A percentile compares a stretch with the other conserved stretches of the same genome.
These are phyloP conservation scores for Phlebiopsis gigantea DNA, from an alignment of 768 basidiomycete species.

Conservation along the genomic window DNA sequence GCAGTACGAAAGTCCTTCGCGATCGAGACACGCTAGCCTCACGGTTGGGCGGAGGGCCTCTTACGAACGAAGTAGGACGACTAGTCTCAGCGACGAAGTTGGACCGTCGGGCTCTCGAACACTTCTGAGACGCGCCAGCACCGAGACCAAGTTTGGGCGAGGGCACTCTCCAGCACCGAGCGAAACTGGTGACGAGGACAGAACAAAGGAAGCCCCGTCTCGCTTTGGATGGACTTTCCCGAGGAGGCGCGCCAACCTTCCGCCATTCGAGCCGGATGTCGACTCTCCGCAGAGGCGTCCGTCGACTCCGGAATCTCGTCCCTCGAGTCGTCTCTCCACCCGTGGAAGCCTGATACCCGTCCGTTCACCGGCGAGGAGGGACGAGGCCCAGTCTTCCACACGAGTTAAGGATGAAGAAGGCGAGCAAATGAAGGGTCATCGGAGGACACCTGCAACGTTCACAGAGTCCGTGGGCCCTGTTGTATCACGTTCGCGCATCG, in stretches of 20 bases:
- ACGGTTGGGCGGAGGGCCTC: not conserved
- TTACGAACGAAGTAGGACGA: not conserved
- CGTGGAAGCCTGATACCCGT: slow-evolving; percentile 41
- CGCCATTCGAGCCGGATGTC: slow-evolving; percentile 35
- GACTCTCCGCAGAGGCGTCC: slow-evolving; percentile 22
- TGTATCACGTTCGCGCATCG: slow-evolving; percentile 6
- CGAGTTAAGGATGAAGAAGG: not conserved
- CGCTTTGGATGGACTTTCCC: slow-evolving; percentile 38
- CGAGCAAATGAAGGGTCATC: too few relatives aligned
- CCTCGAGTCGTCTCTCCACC: slow-evolving; percentile 24
- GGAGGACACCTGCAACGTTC: too few relatives aligned
- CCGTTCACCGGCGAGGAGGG: slow-evolving; percentile 31
- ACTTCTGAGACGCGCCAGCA: not conserved
- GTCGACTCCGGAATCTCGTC: slow-evolving; percentile 7
- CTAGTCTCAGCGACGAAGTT: not conserved
- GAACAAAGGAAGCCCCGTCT: slow-evolving; percentile 10
- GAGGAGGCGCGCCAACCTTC: slow-evolving; percentile 27
- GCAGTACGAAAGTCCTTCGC: not conserved
- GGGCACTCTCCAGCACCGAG: slow-evolving; percentile 28
- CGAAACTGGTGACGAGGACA: slow-evolving; percentile 20
- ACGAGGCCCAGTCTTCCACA: slow-evolving; percentile 10
- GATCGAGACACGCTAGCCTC: not conserved
- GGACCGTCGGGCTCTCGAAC: not conserved
- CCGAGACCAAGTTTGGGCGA: not conserved
- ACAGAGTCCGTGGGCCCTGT: not conserved